Evolutionary conservation across 192 early-diverging fungal genomes (phyloP).

Genomic region (Coemansia guatemalensis): DNA sequence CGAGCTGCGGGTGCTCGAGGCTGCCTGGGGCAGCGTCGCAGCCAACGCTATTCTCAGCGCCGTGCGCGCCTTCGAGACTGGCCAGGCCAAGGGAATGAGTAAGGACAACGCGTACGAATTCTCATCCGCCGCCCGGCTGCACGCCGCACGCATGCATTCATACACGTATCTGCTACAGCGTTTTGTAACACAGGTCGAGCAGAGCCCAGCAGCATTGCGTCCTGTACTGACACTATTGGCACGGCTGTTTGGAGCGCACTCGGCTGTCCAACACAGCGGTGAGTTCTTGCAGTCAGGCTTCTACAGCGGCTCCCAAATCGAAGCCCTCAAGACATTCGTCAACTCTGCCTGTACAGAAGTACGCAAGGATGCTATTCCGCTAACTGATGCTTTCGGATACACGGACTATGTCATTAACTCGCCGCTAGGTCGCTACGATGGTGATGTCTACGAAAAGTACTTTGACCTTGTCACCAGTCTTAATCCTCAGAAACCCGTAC

Average conservation of each 20-base stretch:
- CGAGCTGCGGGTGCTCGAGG: constrained; percentile 64
- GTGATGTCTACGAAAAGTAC: constrained; percentile 84
- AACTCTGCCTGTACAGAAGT: constrained; percentile 65
- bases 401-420: constrained; percentile 88
- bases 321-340: constrained; percentile 65
- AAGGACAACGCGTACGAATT: constrained; percentile 84
- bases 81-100: constrained; percentile 61
- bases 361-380: constrained; percentile 78
- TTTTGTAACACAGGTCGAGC: constrained; percentile 73
- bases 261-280: constrained; percentile 76
- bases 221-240: constrained; percentile 70
- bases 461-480: constrained; percentile 78
- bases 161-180: constrained; percentile 81
- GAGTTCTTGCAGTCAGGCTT: constrained; percentile 87
- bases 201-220: constrained; percentile 62
- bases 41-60: constrained; percentile 83
- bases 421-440: constrained; percentile 83
- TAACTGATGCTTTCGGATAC: constrained; percentile 87
- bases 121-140: constrained; percentile 81
- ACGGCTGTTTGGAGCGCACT: constrained; percentile 79
- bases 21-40: constrained; percentile 79
- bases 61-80: constrained; percentile 73
- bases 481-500: constrained; percentile 68
- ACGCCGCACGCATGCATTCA: constrained; percentile 83
- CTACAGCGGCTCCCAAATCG: constrained; percentile 72